phyloP scores from a whole-genome alignment of 2,329 filamentous ascomycete species.

The Neonectria hederae region DNA sequence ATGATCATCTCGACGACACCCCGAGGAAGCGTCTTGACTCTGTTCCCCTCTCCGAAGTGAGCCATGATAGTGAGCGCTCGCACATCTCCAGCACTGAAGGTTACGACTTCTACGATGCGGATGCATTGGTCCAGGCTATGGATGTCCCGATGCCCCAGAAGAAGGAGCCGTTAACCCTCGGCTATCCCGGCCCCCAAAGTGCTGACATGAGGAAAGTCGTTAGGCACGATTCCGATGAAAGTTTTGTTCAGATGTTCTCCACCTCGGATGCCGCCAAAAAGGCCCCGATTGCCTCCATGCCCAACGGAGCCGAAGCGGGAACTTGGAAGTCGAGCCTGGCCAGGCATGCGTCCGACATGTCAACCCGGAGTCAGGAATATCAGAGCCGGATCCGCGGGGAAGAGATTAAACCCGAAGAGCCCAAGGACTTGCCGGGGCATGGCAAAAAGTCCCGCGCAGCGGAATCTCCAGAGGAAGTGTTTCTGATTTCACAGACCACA shows the following conservation, averaged over 20 bases:
- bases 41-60: slow-evolving; percentile 59
- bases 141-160: slow-evolving; percentile 59
- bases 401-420: slow-evolving; percentile 42
- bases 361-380: slow-evolving; percentile 50
- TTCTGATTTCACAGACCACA: slow-evolving; percentile 60
- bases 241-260: slow-evolving; percentile 67
- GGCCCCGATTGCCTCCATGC: slow-evolving; percentile 24
- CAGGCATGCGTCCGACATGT: slow-evolving; percentile 42
- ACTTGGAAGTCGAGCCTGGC: slow-evolving; percentile 43
- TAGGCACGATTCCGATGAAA: slow-evolving; percentile 67
- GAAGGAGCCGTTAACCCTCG: slow-evolving; percentile 48
- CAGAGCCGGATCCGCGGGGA: slow-evolving; percentile 58
- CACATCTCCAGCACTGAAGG: slow-evolving; percentile 66
- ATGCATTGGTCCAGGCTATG: slow-evolving; percentile 61
- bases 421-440: slow-evolving; percentile 16
- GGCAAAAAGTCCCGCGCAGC: slow-evolving; percentile 14
- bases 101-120: slow-evolving; percentile 73
- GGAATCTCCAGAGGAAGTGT: slow-evolving; percentile 52
- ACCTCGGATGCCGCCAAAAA: slow-evolving; percentile 59
- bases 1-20: slow-evolving; percentile 48
- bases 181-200: slow-evolving; percentile 46
- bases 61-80: slow-evolving; percentile 58
- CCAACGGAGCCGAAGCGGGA: slow-evolving; percentile 16
- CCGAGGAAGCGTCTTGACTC: slow-evolving; percentile 60
- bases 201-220: slow-evolving; percentile 36